Evolutionary conservation across 805 yeast genomes (phyloP).

Genomic region (Saturnispora silvae): DNA sequence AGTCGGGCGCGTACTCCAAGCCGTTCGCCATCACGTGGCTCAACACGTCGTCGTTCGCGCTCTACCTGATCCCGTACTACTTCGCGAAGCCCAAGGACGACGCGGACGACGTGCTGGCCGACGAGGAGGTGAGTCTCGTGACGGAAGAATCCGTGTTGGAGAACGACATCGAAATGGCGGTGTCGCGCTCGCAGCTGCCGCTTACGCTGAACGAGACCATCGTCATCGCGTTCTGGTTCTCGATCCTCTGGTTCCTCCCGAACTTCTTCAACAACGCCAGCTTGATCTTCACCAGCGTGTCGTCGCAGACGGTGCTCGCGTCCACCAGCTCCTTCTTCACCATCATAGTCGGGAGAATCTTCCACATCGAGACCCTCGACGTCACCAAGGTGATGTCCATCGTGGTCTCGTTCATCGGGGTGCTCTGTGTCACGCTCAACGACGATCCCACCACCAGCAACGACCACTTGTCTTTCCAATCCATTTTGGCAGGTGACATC

Average conservation of each 20-base stretch:
- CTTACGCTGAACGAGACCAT: constrained; percentile 55
- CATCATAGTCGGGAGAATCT: constrained; percentile 63
- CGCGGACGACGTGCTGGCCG: background rate
- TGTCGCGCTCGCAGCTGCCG: constrained; percentile 6
- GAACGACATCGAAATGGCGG: background rate
- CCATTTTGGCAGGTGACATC: constrained; percentile 53
- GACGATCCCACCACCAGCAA: constrained; percentile 38
- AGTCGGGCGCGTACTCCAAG: constrained; percentile 57
- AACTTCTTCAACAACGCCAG: constrained; percentile 85
- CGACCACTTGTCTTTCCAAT: constrained; percentile 8
- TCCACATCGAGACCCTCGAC: constrained; percentile 61
- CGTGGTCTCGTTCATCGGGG: constrained; percentile 64
- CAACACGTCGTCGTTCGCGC: constrained; percentile 74
- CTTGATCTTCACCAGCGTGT: constrained; percentile 80
- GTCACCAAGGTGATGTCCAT: constrained; percentile 59
- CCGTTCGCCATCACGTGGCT: constrained; percentile 90
- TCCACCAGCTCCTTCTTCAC: constrained; percentile 94
- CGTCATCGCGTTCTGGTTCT: constrained; percentile 66
- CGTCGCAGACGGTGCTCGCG: constrained; percentile 85
- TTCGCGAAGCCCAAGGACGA: background rate
- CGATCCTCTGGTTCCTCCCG: constrained; percentile 82
- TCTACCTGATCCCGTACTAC: constrained; percentile 60
- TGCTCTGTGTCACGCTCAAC: constrained; percentile 62
- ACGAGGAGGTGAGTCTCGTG: constrained; percentile 3
- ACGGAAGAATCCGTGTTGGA: constrained; percentile 4